These are phyloP conservation scores for Leccinum longicurvipes DNA, from an alignment of 768 basidiomycete genomes.

Conservation along the genomic window DNA sequence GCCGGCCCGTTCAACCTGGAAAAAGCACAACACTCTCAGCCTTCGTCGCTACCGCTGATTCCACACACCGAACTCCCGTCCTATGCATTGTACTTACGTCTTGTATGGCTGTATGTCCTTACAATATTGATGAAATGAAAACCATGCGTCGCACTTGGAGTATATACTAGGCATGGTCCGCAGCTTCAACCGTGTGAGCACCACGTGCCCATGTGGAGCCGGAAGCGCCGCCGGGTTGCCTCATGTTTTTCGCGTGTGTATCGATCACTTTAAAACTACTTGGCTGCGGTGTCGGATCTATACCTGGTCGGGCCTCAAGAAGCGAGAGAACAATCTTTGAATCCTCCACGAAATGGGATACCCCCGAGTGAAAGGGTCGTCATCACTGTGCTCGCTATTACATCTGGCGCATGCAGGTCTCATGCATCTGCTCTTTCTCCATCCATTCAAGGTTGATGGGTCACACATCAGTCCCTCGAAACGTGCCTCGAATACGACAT, in stretches of 20 bases:
- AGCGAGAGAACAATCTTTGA: conserved; percentile 1
- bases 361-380: conserved; percentile 4
- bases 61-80: background rate
- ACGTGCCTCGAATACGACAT: conserved; percentile 34
- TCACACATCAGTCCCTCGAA: conserved; percentile 10
- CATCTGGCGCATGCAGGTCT: conserved; percentile 13
- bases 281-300: conserved; percentile 16
- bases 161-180: background rate
- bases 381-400: conserved; percentile 14
- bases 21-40: conserved; percentile 96
- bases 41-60: conserved; percentile 80
- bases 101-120: conserved; percentile 22
- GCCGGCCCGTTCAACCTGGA: conserved; percentile 90
- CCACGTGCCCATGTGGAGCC: background rate
- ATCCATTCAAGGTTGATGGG: background rate
- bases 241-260: conserved; percentile 20
- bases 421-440: conserved; percentile 3
- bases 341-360: conserved; percentile 16
- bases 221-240: conserved; percentile 5
- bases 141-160: conserved; percentile 6
- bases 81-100: conserved; percentile 16
- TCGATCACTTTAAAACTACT: conserved; percentile 2
- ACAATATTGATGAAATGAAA: conserved; percentile 15
- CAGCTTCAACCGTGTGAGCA: background rate
- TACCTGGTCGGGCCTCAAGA: background rate